Percentiles rank a stretch among this genome's conserved stretches.
Evolutionary conservation across 2,329 filamentous ascomycete genomes (phyloP).

Genomic region (Penicillium vulpinum): DNA sequence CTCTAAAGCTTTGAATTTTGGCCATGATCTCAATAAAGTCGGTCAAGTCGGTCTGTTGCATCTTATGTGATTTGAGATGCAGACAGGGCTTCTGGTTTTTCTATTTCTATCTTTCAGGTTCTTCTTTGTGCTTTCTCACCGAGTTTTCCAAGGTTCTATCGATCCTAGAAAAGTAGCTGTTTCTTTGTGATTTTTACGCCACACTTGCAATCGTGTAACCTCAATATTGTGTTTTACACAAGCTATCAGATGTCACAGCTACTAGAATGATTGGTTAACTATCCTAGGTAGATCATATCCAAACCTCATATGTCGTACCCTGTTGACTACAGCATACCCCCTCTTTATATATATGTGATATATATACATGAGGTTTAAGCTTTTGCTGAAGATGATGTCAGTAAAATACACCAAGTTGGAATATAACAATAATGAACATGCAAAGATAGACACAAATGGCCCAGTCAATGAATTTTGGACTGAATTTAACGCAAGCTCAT

Average conservation of each 20-base stretch:
- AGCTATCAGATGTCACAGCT: not conserved
- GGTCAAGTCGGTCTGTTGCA: constrained; percentile 10
- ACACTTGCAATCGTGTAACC: not conserved
- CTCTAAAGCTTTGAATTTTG: constrained; percentile 1
- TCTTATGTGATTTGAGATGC: constrained; percentile 9
- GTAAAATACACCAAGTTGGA: not conserved
- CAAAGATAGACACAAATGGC: not conserved
- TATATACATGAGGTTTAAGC: not conserved
- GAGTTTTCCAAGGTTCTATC: not conserved
- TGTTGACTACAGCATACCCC: not conserved
- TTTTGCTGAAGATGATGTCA: not conserved
- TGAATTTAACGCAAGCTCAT: constrained; percentile 5
- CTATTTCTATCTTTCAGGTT: not conserved
- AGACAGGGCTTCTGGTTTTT: not conserved
- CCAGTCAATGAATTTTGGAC: not conserved
- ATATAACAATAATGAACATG: not conserved
- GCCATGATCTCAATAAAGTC: constrained; percentile 10
- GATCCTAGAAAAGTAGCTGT: not conserved
- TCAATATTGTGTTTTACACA: not conserved
- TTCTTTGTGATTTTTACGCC: not conserved
- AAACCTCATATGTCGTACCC: no score
- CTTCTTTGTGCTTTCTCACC: not conserved
- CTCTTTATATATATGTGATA: not conserved
- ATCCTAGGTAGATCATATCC: no score
- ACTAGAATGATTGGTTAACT: not conserved